phyloP scores from a whole-genome alignment of 2,329 filamentous ascomycete genomes.

The Penicillium polonicum region DNA sequence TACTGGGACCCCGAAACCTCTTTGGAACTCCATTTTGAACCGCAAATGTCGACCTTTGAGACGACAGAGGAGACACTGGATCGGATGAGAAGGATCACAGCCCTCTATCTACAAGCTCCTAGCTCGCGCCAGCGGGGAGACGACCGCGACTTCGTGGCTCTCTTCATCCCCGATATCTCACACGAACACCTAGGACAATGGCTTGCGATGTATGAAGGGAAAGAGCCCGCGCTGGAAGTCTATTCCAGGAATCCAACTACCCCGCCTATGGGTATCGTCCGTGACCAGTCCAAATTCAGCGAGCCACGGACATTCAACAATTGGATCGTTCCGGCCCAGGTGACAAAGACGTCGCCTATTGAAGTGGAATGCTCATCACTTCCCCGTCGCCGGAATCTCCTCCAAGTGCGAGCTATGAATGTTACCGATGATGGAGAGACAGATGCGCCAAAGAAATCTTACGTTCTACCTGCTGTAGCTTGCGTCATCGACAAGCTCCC shows the following conservation, averaged over 20 bases:
- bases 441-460: constrained; percentile 17
- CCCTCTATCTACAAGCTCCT: constrained; percentile 28
- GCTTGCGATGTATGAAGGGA: constrained; percentile 22
- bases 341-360: constrained; percentile 7
- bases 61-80: constrained; percentile 23
- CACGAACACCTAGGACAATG: constrained; percentile 20
- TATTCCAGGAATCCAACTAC: constrained; percentile 13
- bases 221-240: constrained; percentile 23
- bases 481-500: constrained; percentile 47
- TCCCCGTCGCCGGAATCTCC: constrained; percentile 30
- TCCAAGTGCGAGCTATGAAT: constrained; percentile 18
- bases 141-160: constrained; percentile 26
- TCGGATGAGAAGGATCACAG: constrained; percentile 34
- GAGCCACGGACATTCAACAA: constrained; percentile 27
- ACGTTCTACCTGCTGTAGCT: constrained; percentile 21
- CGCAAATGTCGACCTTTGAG: constrained; percentile 6
- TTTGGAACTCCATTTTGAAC: constrained; percentile 21
- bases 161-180: constrained; percentile 29
- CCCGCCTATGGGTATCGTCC: constrained; percentile 25
- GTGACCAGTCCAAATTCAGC: constrained; percentile 25
- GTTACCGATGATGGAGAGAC: constrained; percentile 6
- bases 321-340: constrained; percentile 21
- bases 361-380: constrained; percentile 30
- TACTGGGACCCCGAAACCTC: constrained; percentile 31
- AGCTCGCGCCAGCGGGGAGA: constrained; percentile 6